Percentiles rank a stretch among this genome's conserved stretches.
Conservation (phyloP, 2,329 filamentous ascomycete genomes). For the Hymenoscyphus occultus region DNA sequence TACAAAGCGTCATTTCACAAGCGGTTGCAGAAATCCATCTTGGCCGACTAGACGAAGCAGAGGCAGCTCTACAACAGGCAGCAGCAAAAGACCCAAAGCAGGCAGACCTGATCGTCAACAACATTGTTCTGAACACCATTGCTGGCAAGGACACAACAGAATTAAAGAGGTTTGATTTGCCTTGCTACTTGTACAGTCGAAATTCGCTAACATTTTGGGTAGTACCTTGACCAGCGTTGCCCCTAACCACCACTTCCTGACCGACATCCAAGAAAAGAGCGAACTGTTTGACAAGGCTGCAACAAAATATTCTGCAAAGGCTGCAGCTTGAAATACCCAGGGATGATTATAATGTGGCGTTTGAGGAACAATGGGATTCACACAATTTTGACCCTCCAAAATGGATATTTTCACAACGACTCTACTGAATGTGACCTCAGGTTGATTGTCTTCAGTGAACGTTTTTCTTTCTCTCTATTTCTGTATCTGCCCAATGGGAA, state of each 20-base stretch:
- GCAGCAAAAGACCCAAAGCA: conserved; percentile 69
- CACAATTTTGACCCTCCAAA: conserved; percentile 17
- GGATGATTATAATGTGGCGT: conserved; percentile 27
- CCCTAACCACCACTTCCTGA: conserved; percentile 67
- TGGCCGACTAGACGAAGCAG: conserved; percentile 82
- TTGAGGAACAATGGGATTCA: conserved; percentile 15
- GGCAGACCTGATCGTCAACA: conserved; percentile 76
- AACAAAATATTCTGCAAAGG: conserved; percentile 83
- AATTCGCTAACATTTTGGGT: conserved; percentile 10
- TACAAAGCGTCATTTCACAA: conserved; percentile 76
- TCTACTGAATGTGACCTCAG: not conserved
- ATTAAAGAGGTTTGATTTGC: conserved; percentile 55
- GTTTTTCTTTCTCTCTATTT: not conserved
- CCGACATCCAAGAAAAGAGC: conserved; percentile 80
- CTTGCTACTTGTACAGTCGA: not conserved
- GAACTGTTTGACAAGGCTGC: conserved; percentile 83
- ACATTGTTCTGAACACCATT: conserved; percentile 74
- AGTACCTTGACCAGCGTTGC: conserved; percentile 57
- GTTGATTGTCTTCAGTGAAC: not conserved
- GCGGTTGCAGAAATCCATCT: conserved; percentile 90
- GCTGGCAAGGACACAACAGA: conserved; percentile 68
- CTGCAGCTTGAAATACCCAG: conserved; percentile 38
- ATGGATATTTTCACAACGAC: not conserved
- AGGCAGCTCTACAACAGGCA: conserved; percentile 79
- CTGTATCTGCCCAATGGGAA: not conserved